Percentiles rank a stretch among this genome's conserved stretches.
These are phyloP conservation scores for Exophiala sp. DNA, from an alignment of 2,329 filamentous ascomycete species.

Conservation along the genomic window DNA sequence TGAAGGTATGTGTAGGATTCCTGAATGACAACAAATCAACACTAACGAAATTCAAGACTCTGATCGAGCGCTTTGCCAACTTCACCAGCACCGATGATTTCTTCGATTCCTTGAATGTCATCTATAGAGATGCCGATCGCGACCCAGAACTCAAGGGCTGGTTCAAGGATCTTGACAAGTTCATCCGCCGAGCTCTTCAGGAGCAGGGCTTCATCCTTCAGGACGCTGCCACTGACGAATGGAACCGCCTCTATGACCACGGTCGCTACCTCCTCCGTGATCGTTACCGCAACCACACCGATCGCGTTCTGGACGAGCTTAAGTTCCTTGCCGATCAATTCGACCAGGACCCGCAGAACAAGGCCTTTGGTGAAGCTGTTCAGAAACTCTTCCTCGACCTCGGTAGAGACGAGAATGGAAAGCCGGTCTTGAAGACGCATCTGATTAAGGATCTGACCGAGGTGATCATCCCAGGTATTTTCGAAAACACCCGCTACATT, in stretches of 20 bases:
- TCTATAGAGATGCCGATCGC: conserved; percentile 79
- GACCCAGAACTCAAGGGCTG: conserved; percentile 82
- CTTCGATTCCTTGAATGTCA: conserved; percentile 73
- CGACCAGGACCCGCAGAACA: conserved; percentile 80
- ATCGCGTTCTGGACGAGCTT: conserved; percentile 79
- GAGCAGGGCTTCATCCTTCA: conserved; percentile 89
- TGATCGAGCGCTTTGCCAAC: conserved; percentile 95
- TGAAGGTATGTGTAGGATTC: conserved; percentile 56
- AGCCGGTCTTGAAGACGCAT: conserved; percentile 85
- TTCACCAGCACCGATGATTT: conserved; percentile 82
- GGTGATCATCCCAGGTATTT: conserved; percentile 73
- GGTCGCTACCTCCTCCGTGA: conserved; percentile 82
- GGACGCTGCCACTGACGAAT: conserved; percentile 70
- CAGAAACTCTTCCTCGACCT: conserved; percentile 84
- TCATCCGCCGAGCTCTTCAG: conserved; percentile 74
- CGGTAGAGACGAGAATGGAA: conserved; percentile 79
- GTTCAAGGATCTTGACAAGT: conserved; percentile 74
- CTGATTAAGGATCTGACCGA: conserved; percentile 82
- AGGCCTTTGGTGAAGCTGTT: conserved; percentile 66
- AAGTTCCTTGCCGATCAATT: conserved; percentile 89
- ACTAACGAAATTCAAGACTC: conserved; percentile 57
- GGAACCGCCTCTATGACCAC: conserved; percentile 77
- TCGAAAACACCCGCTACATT: conserved; percentile 83
- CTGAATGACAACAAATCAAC: conserved; percentile 36
- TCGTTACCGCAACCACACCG: conserved; percentile 78